These are phyloP conservation scores for Phalaenopsis aphrodite DNA, from an alignment of 106 monocot genomes.

Conservation along the genomic window DNA sequence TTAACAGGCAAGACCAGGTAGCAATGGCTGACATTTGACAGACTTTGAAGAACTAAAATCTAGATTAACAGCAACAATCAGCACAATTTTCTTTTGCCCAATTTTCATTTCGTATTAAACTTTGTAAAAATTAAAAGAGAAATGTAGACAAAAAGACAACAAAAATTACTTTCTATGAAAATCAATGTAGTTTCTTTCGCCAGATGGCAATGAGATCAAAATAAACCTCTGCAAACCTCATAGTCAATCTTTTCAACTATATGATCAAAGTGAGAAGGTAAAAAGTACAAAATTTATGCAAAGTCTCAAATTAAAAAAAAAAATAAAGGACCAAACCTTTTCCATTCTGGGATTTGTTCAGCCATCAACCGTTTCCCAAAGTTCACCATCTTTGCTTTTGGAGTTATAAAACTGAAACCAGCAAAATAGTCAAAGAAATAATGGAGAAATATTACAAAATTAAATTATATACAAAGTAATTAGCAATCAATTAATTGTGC, in stretches of 20 bases:
- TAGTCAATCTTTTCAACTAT: not conserved
- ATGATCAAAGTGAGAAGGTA: not conserved
- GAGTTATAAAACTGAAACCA: conserved; percentile 7
- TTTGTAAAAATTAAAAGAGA: not conserved
- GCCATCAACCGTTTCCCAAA: conserved; percentile 54
- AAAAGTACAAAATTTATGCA: not conserved
- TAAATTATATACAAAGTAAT: not conserved
- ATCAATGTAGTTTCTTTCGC: not conserved
- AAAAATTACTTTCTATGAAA: not conserved
- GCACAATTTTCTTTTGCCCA: too few relatives aligned
- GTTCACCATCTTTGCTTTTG: conserved; percentile 52
- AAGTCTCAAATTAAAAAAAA: not conserved
- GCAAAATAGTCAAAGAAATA: not conserved
- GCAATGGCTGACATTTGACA: too few relatives aligned
- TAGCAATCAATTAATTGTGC: not conserved
- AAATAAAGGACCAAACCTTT: conserved; percentile 26
- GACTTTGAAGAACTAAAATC: too few relatives aligned
- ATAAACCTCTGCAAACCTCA: not conserved
- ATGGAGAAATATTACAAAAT: not conserved
- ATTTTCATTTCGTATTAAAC: too few relatives aligned
- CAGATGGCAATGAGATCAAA: not conserved
- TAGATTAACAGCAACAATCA: too few relatives aligned
- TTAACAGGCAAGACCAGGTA: too few relatives aligned
- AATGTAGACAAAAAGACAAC: not conserved
- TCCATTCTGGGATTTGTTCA: conserved; percentile 45